phyloP scores from a whole-genome alignment of 305 asterid species.

The Fraxinus albicans region DNA sequence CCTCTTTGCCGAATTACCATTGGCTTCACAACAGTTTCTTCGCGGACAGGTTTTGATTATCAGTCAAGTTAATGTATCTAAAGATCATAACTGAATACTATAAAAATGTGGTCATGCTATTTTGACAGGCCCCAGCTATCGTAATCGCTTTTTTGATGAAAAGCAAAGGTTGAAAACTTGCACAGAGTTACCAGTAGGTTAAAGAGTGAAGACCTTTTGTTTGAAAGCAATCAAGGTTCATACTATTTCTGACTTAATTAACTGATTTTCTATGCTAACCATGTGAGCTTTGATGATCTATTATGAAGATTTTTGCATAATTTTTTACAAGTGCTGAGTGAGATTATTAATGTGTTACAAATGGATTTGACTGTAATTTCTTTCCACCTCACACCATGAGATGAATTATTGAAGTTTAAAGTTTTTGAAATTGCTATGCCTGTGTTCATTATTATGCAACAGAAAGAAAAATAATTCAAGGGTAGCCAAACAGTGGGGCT shows the following conservation, averaged over 20 bases:
- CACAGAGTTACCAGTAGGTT: constrained; percentile 89
- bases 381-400: not conserved
- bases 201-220: constrained; percentile 69
- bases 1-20: not conserved
- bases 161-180: constrained; percentile 81
- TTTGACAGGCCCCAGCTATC: constrained; percentile 76
- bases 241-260: constrained; percentile 1
- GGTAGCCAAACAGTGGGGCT: not conserved
- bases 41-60: not conserved
- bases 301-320: not conserved
- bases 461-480: not conserved
- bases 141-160: constrained; percentile 90
- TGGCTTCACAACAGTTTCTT: not conserved
- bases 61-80: not conserved
- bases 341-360: not conserved
- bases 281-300: not conserved
- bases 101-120: constrained; percentile 9
- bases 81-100: constrained; percentile 13
- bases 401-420: not conserved
- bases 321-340: not conserved
- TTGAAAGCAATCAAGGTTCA: constrained; percentile 71
- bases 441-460: not conserved
- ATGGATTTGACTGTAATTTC: not conserved
- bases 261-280: not conserved
- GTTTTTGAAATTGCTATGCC: not conserved